phyloP scores from a whole-genome alignment of 371 early-diverging fungal genomes.

The Rhizopus stolonifer region DNA sequence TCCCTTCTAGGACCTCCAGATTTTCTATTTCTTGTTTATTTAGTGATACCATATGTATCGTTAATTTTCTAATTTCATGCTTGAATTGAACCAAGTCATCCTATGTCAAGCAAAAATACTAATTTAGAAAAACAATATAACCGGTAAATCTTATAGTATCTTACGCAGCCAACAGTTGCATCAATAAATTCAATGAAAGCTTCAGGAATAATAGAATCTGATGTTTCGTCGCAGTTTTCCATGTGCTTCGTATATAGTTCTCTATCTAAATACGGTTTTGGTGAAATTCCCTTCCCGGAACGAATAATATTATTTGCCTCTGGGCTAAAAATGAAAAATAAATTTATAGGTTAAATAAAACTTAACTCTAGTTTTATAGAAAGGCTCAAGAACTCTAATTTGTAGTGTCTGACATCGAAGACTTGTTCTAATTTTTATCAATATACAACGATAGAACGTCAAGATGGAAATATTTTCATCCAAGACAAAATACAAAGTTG shows the following conservation, averaged over 20 bases:
- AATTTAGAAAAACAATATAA: not conserved
- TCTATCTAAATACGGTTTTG: not conserved
- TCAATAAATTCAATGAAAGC: not conserved
- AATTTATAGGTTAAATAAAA: not conserved
- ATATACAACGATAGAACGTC: no score
- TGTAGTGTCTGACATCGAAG: no score
- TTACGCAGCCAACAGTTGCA: not conserved
- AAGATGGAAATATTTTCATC: no score
- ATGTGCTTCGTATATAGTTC: not conserved
- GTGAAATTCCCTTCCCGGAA: not conserved
- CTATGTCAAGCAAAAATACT: not conserved
- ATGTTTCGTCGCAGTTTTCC: not conserved
- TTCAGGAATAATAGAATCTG: not conserved
- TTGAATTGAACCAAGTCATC: not conserved
- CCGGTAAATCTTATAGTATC: not conserved
- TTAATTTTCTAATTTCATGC: not conserved
- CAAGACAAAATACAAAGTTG: no score
- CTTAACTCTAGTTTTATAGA: not conserved
- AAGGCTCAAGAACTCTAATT: no score
- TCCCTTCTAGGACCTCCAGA: conserved; percentile 1
- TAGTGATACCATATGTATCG: not conserved
- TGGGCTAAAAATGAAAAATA: conserved; percentile 2
- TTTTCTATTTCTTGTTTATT: not conserved
- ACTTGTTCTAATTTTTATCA: no score
- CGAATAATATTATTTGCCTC: not conserved